Conservation (phyloP, 2,329 filamentous ascomycete species). For the Fusarium napiforme region DNA sequence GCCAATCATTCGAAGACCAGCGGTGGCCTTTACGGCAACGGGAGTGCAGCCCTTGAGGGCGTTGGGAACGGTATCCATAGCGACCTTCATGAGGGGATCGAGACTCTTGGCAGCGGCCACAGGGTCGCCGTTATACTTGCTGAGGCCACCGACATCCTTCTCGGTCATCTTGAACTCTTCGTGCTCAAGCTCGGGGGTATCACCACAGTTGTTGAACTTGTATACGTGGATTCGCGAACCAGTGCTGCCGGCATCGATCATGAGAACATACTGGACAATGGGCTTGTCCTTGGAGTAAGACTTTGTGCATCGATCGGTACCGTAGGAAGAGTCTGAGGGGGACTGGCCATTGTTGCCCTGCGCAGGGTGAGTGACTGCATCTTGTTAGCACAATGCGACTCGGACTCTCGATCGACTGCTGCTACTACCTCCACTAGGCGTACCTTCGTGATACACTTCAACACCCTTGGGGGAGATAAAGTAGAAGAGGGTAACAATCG, state of each 20-base stretch:
- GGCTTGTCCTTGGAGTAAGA: slow-evolving; percentile 90
- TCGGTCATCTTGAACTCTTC: slow-evolving; percentile 95
- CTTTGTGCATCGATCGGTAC: slow-evolving; percentile 80
- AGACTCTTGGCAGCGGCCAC: slow-evolving; percentile 89
- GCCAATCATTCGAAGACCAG: slow-evolving; percentile 89
- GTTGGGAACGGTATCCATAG: slow-evolving; percentile 85
- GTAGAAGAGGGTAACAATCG: slow-evolving; percentile 70
- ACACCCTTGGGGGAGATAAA: slow-evolving; percentile 70
- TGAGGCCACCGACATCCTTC: slow-evolving; percentile 84
- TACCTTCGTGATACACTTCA: slow-evolving; percentile 62
- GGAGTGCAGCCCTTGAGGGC: slow-evolving; percentile 92
- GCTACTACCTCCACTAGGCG: slow-evolving; percentile 28
- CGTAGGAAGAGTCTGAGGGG: slow-evolving; percentile 70
- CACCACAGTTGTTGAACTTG: slow-evolving; percentile 98
- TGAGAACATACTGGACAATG: slow-evolving; percentile 95
- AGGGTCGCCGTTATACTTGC: slow-evolving; percentile 86
- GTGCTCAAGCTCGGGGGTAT: slow-evolving; percentile 91
- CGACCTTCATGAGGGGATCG: slow-evolving; percentile 87
- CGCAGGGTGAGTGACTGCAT: slow-evolving; percentile 41
- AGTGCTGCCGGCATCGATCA: slow-evolving; percentile 98
- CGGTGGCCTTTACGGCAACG: slow-evolving; percentile 97
- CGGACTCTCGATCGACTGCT: neutral
- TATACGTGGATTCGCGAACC: slow-evolving; percentile 98
- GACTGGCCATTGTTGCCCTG: slow-evolving; percentile 58
- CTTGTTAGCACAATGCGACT: slow-evolving; percentile 14